A percentile compares a stretch with the other conserved stretches of the same genome.
Conservation (phyloP, 1,139 yeast species). For the Yamadazyma diospyri region DNA sequence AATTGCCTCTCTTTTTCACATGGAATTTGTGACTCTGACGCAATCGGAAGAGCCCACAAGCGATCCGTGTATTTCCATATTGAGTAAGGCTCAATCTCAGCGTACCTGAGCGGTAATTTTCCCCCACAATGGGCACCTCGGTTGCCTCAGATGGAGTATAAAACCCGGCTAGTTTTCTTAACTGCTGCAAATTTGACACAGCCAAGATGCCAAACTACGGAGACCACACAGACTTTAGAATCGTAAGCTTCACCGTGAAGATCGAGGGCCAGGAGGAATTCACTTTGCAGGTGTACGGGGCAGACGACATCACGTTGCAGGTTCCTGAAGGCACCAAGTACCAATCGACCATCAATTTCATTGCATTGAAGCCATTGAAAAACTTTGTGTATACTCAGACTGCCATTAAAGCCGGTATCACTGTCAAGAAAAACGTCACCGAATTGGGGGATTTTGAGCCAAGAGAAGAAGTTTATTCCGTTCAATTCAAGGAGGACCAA, state of each 20-base stretch:
- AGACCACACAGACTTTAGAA: constrained; percentile 29
- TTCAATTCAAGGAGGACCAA: constrained; percentile 32
- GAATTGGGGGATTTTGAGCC: constrained; percentile 33
- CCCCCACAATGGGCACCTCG: too few species aligned
- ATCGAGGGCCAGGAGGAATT: constrained; percentile 30
- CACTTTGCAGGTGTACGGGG: constrained; percentile 28
- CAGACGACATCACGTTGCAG: constrained; percentile 25
- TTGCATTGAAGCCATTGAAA: constrained; percentile 29
- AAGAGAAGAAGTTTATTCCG: constrained; percentile 24
- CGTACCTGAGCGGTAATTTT: too few species aligned
- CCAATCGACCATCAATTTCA: constrained; percentile 31
- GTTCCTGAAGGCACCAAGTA: constrained; percentile 42
- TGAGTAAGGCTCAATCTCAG: too few species aligned
- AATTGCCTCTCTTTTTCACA: too few species aligned
- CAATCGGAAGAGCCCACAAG: too few species aligned
- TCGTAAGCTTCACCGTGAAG: constrained; percentile 29
- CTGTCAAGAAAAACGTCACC: constrained; percentile 30
- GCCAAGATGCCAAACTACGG: constrained; percentile 3
- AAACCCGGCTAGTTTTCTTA: too few species aligned
- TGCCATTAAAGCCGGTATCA: constrained; percentile 37
- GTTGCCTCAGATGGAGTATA: too few species aligned
- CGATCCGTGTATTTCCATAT: too few species aligned
- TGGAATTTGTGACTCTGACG: too few species aligned
- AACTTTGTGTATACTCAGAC: constrained; percentile 36
- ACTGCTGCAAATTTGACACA: constrained; percentile 1